Evolutionary conservation across 495 filamentous ascomycete genomes (phyloP), one percentile per base, ranked within the genome.

Genomic region (Penicillium psychrofluorescens): DNA sequence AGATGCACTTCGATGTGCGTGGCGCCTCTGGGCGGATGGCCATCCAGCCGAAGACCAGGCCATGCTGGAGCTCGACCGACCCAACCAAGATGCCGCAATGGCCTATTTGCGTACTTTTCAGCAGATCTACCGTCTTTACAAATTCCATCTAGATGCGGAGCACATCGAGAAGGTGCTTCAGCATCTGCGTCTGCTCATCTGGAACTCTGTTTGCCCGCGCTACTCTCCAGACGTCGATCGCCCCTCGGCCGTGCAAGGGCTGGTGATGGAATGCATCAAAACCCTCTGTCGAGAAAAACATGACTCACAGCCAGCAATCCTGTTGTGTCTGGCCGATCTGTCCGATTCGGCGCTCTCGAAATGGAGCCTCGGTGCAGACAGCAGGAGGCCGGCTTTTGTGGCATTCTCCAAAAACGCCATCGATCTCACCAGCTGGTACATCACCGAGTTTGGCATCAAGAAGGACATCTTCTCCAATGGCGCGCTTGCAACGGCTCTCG

Each of bases 201-300:
- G 64, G 67, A 85, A 66, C 57, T 92, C 89, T 5, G 81, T 86
- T 16, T 77, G 78, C n/a, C 77, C 83, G 2, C 67, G 77, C 11
- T 95, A 95, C 55, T 82, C 85, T 30, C 80, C 79, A 30, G 92
- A 96, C 64, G 70, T 89, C n/a, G 90, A 95, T 40, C 81, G 80
- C 44, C 73, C 86, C 46, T 95, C 90, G 1, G 75, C 79, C 8
- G 61, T 98, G 7, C 92, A 98, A 56, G 76, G 63, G 9, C 71
- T 83, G 50, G 80, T 91, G 11, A 63, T 92, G 11, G 81, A 88
- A 15, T 81, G 78, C 33, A 67, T 94, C 33, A 83, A 81, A 51
- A 73, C 77, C 34, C 75, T 95, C 11, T 81, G 84, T 28, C 78
- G 77, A 2, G 85, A 91, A 40, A 67, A 83, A 15, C 63, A 71